Base-by-base conservation (phyloP, 208 protist genomes). In the Angomonas ambiguus region DNA sequence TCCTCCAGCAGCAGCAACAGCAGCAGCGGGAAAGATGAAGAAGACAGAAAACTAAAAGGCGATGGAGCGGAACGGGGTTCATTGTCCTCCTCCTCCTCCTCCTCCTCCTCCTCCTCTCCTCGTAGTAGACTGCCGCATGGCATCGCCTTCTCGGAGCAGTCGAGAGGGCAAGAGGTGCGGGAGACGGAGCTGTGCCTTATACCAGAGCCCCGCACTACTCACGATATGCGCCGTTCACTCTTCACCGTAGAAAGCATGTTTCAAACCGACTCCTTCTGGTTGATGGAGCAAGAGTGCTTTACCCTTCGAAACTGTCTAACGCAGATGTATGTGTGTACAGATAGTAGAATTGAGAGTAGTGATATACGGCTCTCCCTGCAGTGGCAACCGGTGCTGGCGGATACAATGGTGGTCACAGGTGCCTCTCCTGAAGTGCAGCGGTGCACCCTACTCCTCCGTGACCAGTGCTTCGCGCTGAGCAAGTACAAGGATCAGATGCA, bases 221-320 rank as follows among this genome's bases (percentile, higher is more conserved):
- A 77, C 48, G 82, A 88, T 63, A 25, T 80, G 30, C 59, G 75
- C 32, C 56, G 79, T 16, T 83, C 80, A 18, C 71, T 92, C 60
- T 92, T 88, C 67, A 83, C 45, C 22, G 51, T 88, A 5, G 80
- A 76, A 58, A 67, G 68, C 48, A 87, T 88, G 78, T 87, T 87
- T 73, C 62, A 65, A 3, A 77, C 79, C 1, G 77, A 88, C 30
- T 82, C 72, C 45, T 48, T 65, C 51, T 88, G 71, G 55, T 65
- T 92, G 28, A 80, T 85, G 51, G 82, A 87, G 69, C 76, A 88
- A 74, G 84, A 83, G 24, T 87, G 78, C 66, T 67, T 92, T 5
- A 25, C 77, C 24, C 20, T 92, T 8, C 70, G 80, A 56, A 93
- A 90, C 68, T 69, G 63, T 10, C 58, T 87, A 20, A 93, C 83